Conservation (phyloP, 1,284 basidiomycete genomes). For the Apiotrichum sp. region DNA sequence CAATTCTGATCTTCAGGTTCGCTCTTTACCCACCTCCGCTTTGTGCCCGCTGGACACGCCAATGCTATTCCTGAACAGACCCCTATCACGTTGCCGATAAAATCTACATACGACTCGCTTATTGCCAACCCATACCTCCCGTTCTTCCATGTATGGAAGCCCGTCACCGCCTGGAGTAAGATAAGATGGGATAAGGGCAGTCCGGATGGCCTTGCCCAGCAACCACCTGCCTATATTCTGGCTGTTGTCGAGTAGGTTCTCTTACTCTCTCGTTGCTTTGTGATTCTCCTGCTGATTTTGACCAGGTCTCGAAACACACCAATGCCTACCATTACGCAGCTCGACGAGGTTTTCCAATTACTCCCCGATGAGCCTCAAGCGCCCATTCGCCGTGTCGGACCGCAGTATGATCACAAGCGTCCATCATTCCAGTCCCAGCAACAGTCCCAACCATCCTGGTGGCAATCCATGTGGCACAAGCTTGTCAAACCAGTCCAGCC, state of each 20-base stretch:
- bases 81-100: conserved; percentile 1
- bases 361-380: conserved; percentile 36
- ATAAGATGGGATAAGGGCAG: conserved; percentile 43
- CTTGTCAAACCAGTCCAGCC: neutral
- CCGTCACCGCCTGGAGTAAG: conserved; percentile 61
- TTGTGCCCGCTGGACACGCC: conserved; percentile 62
- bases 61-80: conserved; percentile 13
- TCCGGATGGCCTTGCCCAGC: conserved; percentile 49
- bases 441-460: neutral
- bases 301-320: conserved; percentile 37
- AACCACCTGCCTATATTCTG: conserved; percentile 78
- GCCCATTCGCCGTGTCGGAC: conserved; percentile 38
- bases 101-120: conserved; percentile 20
- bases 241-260: conserved; percentile 71
- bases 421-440: neutral
- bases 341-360: conserved; percentile 35
- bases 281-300: neutral
- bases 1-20: conserved; percentile 49
- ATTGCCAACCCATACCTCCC: conserved; percentile 62
- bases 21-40: conserved; percentile 65
- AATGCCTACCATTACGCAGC: conserved; percentile 36
- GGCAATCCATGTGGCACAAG: neutral
- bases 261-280: conserved; percentile 2
- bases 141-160: conserved; percentile 92
- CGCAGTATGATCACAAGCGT: conserved; percentile 25